These are phyloP conservation scores for Eragrostis curvula DNA, from an alignment of 176 grass and related monocot genomes.

Conservation along the genomic window DNA sequence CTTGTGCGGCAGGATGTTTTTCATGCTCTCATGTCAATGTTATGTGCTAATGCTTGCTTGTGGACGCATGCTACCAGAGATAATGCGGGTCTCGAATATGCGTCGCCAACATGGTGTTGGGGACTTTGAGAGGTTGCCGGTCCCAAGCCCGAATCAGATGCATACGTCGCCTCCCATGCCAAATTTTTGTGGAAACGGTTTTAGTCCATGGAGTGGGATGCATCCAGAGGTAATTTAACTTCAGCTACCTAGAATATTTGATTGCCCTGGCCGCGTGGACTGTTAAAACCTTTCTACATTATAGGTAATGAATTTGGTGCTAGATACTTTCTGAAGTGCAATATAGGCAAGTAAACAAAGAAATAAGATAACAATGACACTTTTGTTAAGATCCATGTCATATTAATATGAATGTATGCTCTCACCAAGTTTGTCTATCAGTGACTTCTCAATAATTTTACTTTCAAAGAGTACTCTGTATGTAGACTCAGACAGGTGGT, in stretches of 20 bases:
- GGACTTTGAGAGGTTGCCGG: constrained; percentile 60
- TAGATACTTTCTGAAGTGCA: background rate
- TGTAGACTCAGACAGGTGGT: background rate
- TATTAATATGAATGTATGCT: background rate
- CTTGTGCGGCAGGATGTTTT: constrained; percentile 42
- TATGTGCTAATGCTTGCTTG: constrained; percentile 40
- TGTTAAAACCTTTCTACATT: constrained; percentile 15
- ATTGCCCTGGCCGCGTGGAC: background rate
- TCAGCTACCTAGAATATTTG: constrained; percentile 23
- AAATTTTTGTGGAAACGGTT: constrained; percentile 70
- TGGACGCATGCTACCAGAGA: constrained; percentile 61
- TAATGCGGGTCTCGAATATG: constrained; percentile 78
- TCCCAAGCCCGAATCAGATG: constrained; percentile 74
- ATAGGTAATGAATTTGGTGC: background rate
- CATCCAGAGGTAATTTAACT: constrained; percentile 65
- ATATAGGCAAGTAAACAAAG: background rate
- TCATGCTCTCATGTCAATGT: constrained; percentile 13
- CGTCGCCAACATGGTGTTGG: constrained; percentile 53
- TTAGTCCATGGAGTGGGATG: constrained; percentile 67
- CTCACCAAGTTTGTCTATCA: constrained; percentile 1
- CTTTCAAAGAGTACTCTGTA: constrained; percentile 16
- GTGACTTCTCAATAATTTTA: background rate
- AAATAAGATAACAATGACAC: background rate
- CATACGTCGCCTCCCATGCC: constrained; percentile 59
- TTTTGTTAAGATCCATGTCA: background rate